Base-by-base conservation (phyloP, 371 early-diverging fungal genomes). In the Circinella umbellata region DNA sequence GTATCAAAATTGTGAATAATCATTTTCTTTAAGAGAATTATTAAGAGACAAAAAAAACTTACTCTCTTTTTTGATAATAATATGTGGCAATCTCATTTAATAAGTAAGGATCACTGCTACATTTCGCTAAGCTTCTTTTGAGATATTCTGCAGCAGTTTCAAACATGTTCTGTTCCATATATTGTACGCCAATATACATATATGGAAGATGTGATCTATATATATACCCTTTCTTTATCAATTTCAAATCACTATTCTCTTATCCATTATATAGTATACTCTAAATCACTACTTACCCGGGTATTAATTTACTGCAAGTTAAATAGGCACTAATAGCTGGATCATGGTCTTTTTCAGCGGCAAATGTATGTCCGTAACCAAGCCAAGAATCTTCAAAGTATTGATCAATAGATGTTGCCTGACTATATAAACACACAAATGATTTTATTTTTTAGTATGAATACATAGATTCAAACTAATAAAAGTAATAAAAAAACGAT, bases 291-390 rank as follows among this genome's bases (percentile, higher is more conserved):
- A 18, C 76, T 64, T 86, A 93, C 93, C 92, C 92, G 49, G 84
- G 86, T 57, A 89, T 86, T 36, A 89, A 73, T 68, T 85, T 81
- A 17, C 82, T 76, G 49, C 92, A 90, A 1, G 83, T 84, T 34
- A 83, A 72, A 70, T 94, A 95, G 0, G 92, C 92, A 36, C 85
- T 74, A 35, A 94, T 91, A 1, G 96, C 96, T 67, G 88, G 88
- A 57, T 95, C 95, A 63, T 89, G 86, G 34, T 92, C 91, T 1
- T 89, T 90, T 67, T 92, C 93, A 10, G 80, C 74, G 4, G 92
- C 86, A 75, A 92, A 92, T n/a, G 93, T 80, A 76, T 94, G 94
- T 0, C 89, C 96, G 69, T 86, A 91, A 5, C 91, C 94, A 27
- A 95, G 70, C 95, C 94, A 94, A 2, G 89, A 90, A 4, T 86